Base-by-base conservation (phyloP, 495 filamentous ascomycete species). In the Xylaria venustula region DNA sequence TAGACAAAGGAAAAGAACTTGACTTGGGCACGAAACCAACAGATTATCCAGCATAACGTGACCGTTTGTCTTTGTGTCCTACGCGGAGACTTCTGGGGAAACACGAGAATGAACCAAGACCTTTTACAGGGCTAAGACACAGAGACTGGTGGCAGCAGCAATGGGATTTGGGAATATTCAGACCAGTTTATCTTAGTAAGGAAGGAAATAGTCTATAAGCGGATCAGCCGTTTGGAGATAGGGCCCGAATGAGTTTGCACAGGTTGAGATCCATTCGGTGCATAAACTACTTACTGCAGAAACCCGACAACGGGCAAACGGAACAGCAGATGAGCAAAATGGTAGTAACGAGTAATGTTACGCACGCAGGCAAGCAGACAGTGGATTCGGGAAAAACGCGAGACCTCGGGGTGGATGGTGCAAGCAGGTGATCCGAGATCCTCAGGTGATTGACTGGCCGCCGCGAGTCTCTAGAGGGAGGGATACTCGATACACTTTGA, bases 1-100 rank as follows among this genome's bases (percentile, higher is more conserved):
- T 42, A 52, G 23, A 42, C 22, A 60, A 44, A 37, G 52, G 48
- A 52, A 52, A 60, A 60, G 45, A 23, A 47, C 57, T 60, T 60
- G 57, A 23, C 45, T 50, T 19, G 45, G 45, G 57, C 47, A 52
- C 46, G 50, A 58, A 58, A 12, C 11, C 34, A 17, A 40, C 37
- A 17, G 19, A 20, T 4, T 60, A 7, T 45, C 36, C 9, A 44
- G 30, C 23, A 32, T 19, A 30, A n/a, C n/a, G n/a, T 19, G 56
- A 30, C 25, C 17, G 40, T 22, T n/a, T n/a, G n/a, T n/a, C n/a
- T n/a, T n/a, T n/a, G n/a, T n/a, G 32, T 26, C 32, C 15, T 17
- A 42, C 14, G 3, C 2, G n/a, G n/a, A 14, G 20, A 51, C 34
- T 22, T 15, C 17, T 30, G 34, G 45, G 22, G 20, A n/a, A 30